phyloP scores from a whole-genome alignment of 2,329 filamentous ascomycete genomes.

The Colletotrichum scovillei region DNA sequence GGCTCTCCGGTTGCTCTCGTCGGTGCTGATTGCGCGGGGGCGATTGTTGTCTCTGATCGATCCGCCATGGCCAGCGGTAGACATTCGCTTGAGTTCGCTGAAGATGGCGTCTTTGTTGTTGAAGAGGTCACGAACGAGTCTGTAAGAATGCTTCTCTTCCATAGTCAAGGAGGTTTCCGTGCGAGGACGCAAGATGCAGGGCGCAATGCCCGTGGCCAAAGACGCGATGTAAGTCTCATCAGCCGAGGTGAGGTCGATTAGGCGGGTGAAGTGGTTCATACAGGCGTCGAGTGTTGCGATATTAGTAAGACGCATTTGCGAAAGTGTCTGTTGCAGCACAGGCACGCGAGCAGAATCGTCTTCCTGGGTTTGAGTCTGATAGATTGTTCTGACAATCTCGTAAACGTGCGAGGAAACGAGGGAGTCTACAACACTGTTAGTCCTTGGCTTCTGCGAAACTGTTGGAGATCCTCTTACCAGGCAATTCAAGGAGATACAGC shows the following conservation, averaged over 20 bases:
- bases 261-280: slow-evolving; percentile 96
- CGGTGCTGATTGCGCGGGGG: slow-evolving; percentile 89
- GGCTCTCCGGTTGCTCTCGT: slow-evolving; percentile 93
- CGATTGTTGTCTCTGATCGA: slow-evolving; percentile 61
- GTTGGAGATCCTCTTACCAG: slow-evolving; percentile 70
- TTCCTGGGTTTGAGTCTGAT: slow-evolving; percentile 76
- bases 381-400: slow-evolving; percentile 98
- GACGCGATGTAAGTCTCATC: slow-evolving; percentile 85
- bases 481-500: slow-evolving; percentile 93
- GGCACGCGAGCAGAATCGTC: slow-evolving; percentile 84
- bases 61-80: slow-evolving; percentile 73
- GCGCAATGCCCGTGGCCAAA: slow-evolving; percentile 80
- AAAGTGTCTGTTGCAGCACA: slow-evolving; percentile 94
- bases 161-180: slow-evolving; percentile 90
- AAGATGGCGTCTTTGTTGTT: slow-evolving; percentile 96
- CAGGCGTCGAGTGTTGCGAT: slow-evolving; percentile 98
- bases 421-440: slow-evolving; percentile 74
- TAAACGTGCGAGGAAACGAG: slow-evolving; percentile 98
- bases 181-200: slow-evolving; percentile 89
- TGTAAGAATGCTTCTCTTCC: slow-evolving; percentile 93
- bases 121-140: slow-evolving; percentile 91
- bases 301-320: slow-evolving; percentile 93
- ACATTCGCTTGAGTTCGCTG: slow-evolving; percentile 92
- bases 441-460: not conserved
- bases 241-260: slow-evolving; percentile 96